Evolutionary conservation across 2,329 filamentous ascomycete genomes (phyloP).

Genomic region (Acrodontium crateriforme): DNA sequence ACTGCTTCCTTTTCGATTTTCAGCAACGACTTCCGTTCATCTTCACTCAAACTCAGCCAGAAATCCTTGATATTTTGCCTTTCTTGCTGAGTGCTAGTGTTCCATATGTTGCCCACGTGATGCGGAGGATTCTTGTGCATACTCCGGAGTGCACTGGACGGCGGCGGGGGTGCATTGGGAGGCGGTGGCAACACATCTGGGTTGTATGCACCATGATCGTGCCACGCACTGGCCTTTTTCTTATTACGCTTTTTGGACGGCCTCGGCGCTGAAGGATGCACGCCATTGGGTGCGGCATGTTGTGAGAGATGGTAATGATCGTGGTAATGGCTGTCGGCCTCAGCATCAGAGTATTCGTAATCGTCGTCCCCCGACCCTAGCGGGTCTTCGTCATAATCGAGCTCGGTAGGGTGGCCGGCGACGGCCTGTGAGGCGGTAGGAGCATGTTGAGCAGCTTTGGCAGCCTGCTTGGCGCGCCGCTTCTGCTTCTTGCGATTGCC

Average conservation of each 20-base stretch:
- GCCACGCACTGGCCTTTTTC: constrained; percentile 31
- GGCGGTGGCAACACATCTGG: constrained; percentile 14
- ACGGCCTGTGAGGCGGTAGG: constrained; percentile 6
- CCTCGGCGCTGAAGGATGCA: constrained; percentile 12
- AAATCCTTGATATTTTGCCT: constrained; percentile 96
- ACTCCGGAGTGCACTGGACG: constrained; percentile 6
- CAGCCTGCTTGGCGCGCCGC: constrained; percentile 69
- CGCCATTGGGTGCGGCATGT: constrained; percentile 27
- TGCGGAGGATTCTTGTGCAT: constrained; percentile 15
- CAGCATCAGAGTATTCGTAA: constrained; percentile 21
- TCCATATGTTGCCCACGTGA: constrained; percentile 83
- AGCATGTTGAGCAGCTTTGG: constrained; percentile 44
- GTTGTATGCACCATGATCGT: constrained; percentile 11
- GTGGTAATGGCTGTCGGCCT: constrained; percentile 12
- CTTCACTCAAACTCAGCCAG: constrained; percentile 87
- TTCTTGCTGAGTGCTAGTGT: constrained; percentile 85
- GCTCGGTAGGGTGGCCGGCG: constrained; percentile 11
- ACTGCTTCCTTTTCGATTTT: constrained; percentile 99
- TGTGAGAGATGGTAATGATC: constrained; percentile 21
- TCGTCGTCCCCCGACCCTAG: constrained; percentile 30
- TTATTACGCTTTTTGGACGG: constrained; percentile 50
- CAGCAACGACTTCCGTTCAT: constrained; percentile 85
- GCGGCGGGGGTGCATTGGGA: constrained; percentile 9
- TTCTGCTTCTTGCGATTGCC: constrained; percentile 95
- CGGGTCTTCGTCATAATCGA: constrained; percentile 29